Base-by-base conservation (phyloP, 805 yeast genomes). In the Kuraishia piskuri region DNA sequence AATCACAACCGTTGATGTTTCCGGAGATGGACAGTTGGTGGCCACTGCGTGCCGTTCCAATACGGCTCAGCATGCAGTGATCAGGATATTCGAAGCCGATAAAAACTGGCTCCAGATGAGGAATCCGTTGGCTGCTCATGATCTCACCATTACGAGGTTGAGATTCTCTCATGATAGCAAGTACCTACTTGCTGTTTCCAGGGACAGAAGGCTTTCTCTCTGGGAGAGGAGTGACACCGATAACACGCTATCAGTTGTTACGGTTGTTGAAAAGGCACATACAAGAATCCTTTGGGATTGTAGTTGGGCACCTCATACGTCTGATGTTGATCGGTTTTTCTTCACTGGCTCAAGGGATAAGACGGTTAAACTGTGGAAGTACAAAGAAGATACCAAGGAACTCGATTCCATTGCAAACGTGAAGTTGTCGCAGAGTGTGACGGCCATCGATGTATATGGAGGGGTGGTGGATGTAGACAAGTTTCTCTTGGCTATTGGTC, bases 41-140 rank as follows among this genome's bases (percentile, higher is more conserved):
- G 97, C 97, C 2, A 83, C 96, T 8, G 88, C 97, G n/a, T 92
- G 97, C 72, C 79, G 85, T 56, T 90, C 98, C 2, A 92, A 92
- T 66, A 80, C 83, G 7, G 79, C 80, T 19, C 82, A 82, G 56
- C 97, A 94, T 68, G 96, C 97, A 0, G 94, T 85, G 14, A 78
- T 94, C 23, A 76, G 97, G 55, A 66, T 91, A 0, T 92, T 87
- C 66, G 83, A 82, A 54, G 77, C 83, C 0, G 65, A 66, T 12
- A 77, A 76, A 7, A 66, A 69, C 70, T 83, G 86, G 83, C 79
- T 78, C 50, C 89, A 87, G 57, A 68, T 79, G 46, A 79, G 76
- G 54, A 83, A 83, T 22, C 73, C 72, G 4, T 55, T 67, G 7
- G 72, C 74, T 21, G 87, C 86, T 49, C 99, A 94, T 66, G 80